Percentiles rank a stretch among this genome's conserved stretches.
phyloP scores from a whole-genome alignment of 2,329 filamentous ascomycete species.

The Penicillium sp. region DNA sequence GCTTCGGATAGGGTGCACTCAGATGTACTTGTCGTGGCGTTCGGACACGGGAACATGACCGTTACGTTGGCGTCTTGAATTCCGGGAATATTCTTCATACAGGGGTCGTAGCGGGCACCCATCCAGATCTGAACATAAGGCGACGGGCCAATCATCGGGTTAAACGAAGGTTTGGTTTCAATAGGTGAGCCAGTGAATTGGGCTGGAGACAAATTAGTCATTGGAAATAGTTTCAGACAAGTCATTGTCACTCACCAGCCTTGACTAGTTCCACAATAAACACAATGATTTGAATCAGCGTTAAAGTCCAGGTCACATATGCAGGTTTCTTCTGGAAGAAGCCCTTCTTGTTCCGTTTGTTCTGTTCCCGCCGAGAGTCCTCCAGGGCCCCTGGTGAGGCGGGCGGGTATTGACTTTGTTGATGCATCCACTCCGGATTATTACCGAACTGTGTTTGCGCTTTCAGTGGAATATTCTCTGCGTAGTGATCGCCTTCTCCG shows the following conservation, averaged over 20 bases:
- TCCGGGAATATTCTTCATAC: slow-evolving; percentile 74
- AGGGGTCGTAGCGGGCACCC: slow-evolving; percentile 88
- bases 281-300: slow-evolving; percentile 72
- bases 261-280: slow-evolving; percentile 87
- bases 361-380: slow-evolving; percentile 9
- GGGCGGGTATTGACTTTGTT: slow-evolving; percentile 46
- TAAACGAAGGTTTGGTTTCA: slow-evolving; percentile 78
- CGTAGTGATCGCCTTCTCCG: slow-evolving; percentile 37
- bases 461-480: slow-evolving; percentile 45
- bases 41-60: slow-evolving; percentile 73
- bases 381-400: slow-evolving; percentile 52
- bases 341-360: slow-evolving; percentile 46
- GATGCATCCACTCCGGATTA: slow-evolving; percentile 42
- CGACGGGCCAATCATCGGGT: slow-evolving; percentile 96
- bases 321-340: slow-evolving; percentile 63
- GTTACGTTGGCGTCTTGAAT: slow-evolving; percentile 39
- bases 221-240: neutral
- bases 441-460: slow-evolving; percentile 36
- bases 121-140: slow-evolving; percentile 91
- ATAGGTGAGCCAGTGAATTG: slow-evolving; percentile 70
- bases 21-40: slow-evolving; percentile 62
- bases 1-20: slow-evolving; percentile 73
- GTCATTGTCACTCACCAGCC: slow-evolving; percentile 61
- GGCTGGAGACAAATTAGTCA: slow-evolving; percentile 46
- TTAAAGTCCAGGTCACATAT: slow-evolving; percentile 80